phyloP scores from a whole-genome alignment of 352 stramenopile genomes.

The Aphanomyces invadans region DNA sequence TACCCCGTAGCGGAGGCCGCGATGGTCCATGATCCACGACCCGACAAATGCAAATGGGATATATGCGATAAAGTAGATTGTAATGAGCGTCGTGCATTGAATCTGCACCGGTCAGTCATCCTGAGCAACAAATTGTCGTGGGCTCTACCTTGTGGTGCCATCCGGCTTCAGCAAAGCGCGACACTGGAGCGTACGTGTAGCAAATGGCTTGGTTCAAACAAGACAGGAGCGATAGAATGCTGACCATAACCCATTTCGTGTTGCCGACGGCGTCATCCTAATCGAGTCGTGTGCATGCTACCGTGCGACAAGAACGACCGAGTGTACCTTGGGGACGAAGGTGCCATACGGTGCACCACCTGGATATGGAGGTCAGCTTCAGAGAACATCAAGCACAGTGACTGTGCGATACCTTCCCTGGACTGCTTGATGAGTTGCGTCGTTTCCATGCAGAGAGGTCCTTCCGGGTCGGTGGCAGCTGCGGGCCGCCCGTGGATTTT shows the following conservation, averaged over 20 bases:
- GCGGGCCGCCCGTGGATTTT: no score
- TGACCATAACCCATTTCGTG: slow-evolving; percentile 61
- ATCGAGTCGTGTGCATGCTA: neutral
- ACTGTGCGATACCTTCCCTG: neutral
- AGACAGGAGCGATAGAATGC: slow-evolving; percentile 53
- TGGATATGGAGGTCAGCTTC: no score
- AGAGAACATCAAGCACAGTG: neutral
- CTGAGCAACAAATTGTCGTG: neutral
- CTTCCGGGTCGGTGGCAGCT: no score
- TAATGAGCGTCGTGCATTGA: slow-evolving; percentile 67
- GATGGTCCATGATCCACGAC: slow-evolving; percentile 77
- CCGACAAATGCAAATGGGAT: slow-evolving; percentile 71
- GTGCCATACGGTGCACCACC: neutral
- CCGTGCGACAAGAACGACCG: no score
- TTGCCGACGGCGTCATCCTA: neutral
- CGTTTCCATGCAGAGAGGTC: no score
- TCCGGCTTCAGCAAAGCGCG: slow-evolving; percentile 46
- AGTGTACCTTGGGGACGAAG: neutral
- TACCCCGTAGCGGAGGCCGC: slow-evolving; percentile 48
- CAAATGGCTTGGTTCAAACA: slow-evolving; percentile 67
- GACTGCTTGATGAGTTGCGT: neutral
- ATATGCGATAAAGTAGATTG: slow-evolving; percentile 71
- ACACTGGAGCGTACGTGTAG: slow-evolving; percentile 71
- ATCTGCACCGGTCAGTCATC: no score
- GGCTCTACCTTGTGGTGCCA: slow-evolving; percentile 42